Evolutionary conservation across 1,139 yeast genomes (phyloP), one percentile per base, ranked within the genome.

Genomic region (Nakaseomyces nivariensis): DNA sequence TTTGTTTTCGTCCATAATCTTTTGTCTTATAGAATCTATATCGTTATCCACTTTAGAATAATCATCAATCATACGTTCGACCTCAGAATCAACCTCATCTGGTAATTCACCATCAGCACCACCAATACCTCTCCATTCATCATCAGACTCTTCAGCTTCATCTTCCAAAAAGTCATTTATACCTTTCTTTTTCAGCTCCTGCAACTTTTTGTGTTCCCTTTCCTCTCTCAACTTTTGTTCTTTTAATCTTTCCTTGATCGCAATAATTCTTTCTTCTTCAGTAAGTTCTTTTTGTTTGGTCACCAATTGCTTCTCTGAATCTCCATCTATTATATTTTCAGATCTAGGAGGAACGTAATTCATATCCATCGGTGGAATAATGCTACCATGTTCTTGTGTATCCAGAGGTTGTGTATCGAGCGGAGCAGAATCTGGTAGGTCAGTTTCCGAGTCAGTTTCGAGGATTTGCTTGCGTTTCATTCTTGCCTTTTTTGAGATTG

Each of bases 91-190:
- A 48, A 82, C 87, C 33, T 72, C 73, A 54, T 82, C 88, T 4
- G 81, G 77, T 4, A 67, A 61, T 54, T 88, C 96, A 5, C 82
- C 87, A 58, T 86, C 94, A 9, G 66, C 74, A 52, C 96, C 96
- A 50, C 96, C 97, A 50, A 86, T 64, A 1, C 96, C 96, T 47
- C 81, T 82, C 90, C 95, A 90, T 70, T 90, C 97, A 71, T 90
- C 97, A 56, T 92, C 97, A 41, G 96, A 87, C 71, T 92, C 97
- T 57, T 81, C 94, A 44, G 98, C 98, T 71, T 90, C 96, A 54
- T 64, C 62, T 51, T 70, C 73, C 54, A 71, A 56, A 49, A 69
- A 61, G 43, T 67, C 59, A 24, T 59, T 62, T 1, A 67, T 52
- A 31, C 72, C 72, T 34, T 54, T 58, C 7, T 54, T 53, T 43